These are phyloP conservation scores for Besnoitia besnoiti DNA, from an alignment of 169 alveolate genomes.

Conservation along the genomic window DNA sequence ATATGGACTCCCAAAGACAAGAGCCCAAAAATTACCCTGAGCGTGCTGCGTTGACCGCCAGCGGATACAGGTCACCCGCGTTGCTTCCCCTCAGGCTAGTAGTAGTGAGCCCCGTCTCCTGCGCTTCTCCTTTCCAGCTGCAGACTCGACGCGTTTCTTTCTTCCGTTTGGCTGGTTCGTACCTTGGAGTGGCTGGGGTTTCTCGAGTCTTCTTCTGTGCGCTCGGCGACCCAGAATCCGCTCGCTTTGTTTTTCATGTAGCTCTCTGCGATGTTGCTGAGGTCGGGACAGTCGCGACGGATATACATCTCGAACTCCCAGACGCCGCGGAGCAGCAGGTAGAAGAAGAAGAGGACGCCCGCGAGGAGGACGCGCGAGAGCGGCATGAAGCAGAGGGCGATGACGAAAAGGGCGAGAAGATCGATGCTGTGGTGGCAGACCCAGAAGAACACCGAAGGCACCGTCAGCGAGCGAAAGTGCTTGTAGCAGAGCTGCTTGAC, in stretches of 20 bases:
- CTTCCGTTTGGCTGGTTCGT: background rate
- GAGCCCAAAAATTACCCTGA: no score
- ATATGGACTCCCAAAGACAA: no score
- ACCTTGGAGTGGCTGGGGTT: background rate
- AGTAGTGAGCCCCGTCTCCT: no score
- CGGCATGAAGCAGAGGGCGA: background rate
- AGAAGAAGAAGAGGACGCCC: background rate
- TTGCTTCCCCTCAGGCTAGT: no score
- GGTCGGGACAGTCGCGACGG: background rate
- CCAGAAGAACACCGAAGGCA: background rate
- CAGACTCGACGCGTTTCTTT: no score
- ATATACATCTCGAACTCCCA: slow-evolving; percentile 19
- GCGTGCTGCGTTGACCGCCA: no score
- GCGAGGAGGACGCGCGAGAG: background rate
- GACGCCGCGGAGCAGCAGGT: slow-evolving; percentile 17
- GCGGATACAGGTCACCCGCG: no score
- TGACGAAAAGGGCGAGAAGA: background rate
- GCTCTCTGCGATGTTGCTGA: background rate
- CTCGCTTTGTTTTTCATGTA: slow-evolving; percentile 12
- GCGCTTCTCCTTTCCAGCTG: background rate
- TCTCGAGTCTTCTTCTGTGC: background rate
- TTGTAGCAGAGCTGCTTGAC: background rate
- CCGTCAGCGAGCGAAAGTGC: slow-evolving; percentile 8
- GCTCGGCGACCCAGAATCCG: slow-evolving; percentile 33
- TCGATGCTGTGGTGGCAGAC: slow-evolving; percentile 28